Evolutionary conservation across 179 eudicot species (phyloP).

Genomic region (Spinacia oleracea): DNA sequence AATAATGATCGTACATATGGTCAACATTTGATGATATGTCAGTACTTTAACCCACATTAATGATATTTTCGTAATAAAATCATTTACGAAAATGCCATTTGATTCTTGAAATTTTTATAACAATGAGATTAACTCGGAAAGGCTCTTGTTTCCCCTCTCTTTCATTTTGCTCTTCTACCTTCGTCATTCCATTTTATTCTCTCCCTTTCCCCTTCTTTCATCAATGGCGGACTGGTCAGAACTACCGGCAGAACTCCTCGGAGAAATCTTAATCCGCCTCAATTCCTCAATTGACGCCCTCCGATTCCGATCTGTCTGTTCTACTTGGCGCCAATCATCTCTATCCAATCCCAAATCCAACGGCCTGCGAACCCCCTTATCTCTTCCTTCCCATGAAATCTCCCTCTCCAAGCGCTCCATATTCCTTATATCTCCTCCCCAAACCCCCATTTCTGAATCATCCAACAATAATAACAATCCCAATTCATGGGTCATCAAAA

Average conservation of each 20-base stretch:
- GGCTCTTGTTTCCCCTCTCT: too few relatives aligned
- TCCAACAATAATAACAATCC: background rate
- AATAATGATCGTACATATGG: too few relatives aligned
- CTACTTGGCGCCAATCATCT: slow-evolving; percentile 62
- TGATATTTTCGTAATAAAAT: too few relatives aligned
- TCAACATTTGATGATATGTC: too few relatives aligned
- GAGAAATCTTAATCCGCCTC: slow-evolving; percentile 48
- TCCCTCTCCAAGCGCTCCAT: slow-evolving; percentile 61
- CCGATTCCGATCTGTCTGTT: slow-evolving; percentile 70
- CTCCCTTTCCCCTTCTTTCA: background rate
- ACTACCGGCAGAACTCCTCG: slow-evolving; percentile 64
- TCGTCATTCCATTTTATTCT: background rate
- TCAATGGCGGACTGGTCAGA: slow-evolving; percentile 78
- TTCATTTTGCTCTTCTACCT: too few relatives aligned
- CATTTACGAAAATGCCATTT: too few relatives aligned
- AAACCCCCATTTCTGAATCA: slow-evolving; percentile 3
- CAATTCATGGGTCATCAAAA: slow-evolving; percentile 59
- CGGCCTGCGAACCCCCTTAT: slow-evolving; percentile 40
- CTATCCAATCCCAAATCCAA: slow-evolving; percentile 30
- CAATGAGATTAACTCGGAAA: too few relatives aligned
- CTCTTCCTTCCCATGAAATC: slow-evolving; percentile 50
- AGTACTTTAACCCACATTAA: too few relatives aligned
- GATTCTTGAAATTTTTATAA: too few relatives aligned
- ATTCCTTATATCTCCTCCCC: slow-evolving; percentile 34
- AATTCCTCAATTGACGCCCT: slow-evolving; percentile 42